Base-by-base conservation (phyloP, 345 rosid species). In the Ailanthus altissimus region DNA sequence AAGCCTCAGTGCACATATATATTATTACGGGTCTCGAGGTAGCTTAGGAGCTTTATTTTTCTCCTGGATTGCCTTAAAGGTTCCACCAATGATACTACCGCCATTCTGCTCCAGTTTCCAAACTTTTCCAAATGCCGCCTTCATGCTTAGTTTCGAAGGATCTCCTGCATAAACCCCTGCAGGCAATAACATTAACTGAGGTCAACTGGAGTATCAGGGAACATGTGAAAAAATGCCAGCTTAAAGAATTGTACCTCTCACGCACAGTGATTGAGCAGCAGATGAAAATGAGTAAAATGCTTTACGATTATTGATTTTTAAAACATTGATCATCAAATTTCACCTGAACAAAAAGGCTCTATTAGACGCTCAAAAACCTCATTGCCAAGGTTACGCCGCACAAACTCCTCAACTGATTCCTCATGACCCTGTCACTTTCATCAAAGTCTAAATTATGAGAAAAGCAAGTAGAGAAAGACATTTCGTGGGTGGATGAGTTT, bases 261-360 rank as follows among this genome's bases (percentile, higher is more conserved):
- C 6, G 56, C 8, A 43, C 7, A 51, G 47, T 23, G 64, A 38
- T 45, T 28, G 56, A 23, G 53, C 26, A 72, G 64, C 23, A 71
- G 45, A 46, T 13, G 26, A 73, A 59, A 15, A 56, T 6, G 15
- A 5, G 9, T 6, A 16, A 4, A 25, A 16, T 53, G 59, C n/a
- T 26, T 45, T 6, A 10, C 58, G 13, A 58, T 5, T 3, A 13
- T 38, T 15, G 36, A 3, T 40, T 64, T 1, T 25, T 0, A 69
- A 16, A 25, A 50, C 3, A 68, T 28, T 58, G 71, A 10, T 50
- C 15, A 54, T 45, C 14, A 40, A 78, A 18, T 58, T 74, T 67
- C 77, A 92, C 98, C 98, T 84, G 97, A 92, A 88, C 98, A 95
- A 86, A 95, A 93, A n/a, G 99, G 97, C 83, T 95, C 97, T 45